A percentile compares a stretch with the other conserved stretches of the same genome.
Conservation (phyloP, 148 eudicot species). For the Nepenthes gracilis region DNA sequence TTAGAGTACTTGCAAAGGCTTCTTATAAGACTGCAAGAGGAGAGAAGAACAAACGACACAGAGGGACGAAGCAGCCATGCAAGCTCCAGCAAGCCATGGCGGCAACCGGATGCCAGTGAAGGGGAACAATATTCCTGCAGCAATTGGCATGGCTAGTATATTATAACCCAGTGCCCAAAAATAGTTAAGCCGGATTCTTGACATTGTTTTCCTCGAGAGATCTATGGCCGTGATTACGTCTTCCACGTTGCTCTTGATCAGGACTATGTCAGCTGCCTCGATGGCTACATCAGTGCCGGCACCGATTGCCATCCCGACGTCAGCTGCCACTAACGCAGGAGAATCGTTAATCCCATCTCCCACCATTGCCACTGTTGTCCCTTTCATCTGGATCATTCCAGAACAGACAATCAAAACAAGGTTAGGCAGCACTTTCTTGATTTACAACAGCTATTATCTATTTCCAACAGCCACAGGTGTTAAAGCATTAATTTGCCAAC, state of each 20-base stretch:
- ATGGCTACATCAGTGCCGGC: slow-evolving; percentile 96
- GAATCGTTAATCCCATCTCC: slow-evolving; percentile 99
- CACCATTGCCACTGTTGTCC: slow-evolving; percentile 78
- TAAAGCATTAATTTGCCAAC: no score
- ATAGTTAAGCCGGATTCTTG: slow-evolving; percentile 68
- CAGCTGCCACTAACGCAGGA: slow-evolving; percentile 88
- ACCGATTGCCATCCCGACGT: slow-evolving; percentile 97
- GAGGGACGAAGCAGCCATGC: slow-evolving; percentile 96
- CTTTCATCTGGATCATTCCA: slow-evolving; percentile 49
- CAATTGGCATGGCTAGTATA: slow-evolving; percentile 81
- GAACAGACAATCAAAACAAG: background rate
- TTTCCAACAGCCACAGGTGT: no score
- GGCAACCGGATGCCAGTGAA: slow-evolving; percentile 81
- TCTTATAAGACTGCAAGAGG: slow-evolving; percentile 81
- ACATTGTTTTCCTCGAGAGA: slow-evolving; percentile 76
- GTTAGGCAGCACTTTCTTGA: background rate
- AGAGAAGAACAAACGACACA: slow-evolving; percentile 96
- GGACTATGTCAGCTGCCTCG: slow-evolving; percentile 93
- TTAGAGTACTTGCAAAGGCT: slow-evolving; percentile 33
- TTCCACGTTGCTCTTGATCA: slow-evolving; percentile 80
- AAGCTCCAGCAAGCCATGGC: slow-evolving; percentile 98
- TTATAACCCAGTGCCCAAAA: slow-evolving; percentile 99
- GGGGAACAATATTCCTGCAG: slow-evolving; percentile 81
- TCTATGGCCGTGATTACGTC: slow-evolving; percentile 92
- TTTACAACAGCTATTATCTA: background rate